Percentiles rank a stretch among this genome's conserved stretches.
Conservation (phyloP, 73 alveolate genomes). For the Uronychia binucleata region DNA sequence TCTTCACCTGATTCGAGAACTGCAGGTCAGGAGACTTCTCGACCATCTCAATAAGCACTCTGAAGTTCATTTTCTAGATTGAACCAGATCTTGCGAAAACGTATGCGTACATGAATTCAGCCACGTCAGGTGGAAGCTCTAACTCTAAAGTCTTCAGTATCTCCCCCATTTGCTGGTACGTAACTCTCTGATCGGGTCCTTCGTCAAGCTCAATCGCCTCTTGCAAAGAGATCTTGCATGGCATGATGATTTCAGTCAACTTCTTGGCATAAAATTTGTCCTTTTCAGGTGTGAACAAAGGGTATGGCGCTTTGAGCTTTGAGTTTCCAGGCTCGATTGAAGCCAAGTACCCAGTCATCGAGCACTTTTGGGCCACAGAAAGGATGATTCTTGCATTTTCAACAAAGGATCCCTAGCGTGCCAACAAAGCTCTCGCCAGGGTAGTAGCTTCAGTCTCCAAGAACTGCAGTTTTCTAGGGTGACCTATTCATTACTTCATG, state of each 20-base stretch:
- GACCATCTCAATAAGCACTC: not conserved
- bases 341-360: not conserved
- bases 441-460: not conserved
- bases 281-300: not conserved
- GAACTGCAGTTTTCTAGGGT: not conserved
- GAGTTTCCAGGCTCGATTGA: too few relatives aligned
- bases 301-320: too few relatives aligned
- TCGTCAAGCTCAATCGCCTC: not conserved
- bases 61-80: not conserved
- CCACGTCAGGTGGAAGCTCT: not conserved
- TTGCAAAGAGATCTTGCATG: not conserved
- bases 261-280: not conserved
- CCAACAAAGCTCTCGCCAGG: not conserved
- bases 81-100: not conserved
- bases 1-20: not conserved
- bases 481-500: not conserved
- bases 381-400: not conserved
- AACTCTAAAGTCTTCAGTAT: not conserved
- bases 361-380: not conserved
- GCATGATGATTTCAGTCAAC: not conserved
- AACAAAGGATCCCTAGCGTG: not conserved
- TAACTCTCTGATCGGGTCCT: not conserved
- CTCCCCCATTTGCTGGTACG: not conserved
- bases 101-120: not conserved
- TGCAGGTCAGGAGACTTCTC: not conserved